Base-by-base conservation (phyloP, 192 early-diverging fungal species). In the Linnemannia hyalina region DNA sequence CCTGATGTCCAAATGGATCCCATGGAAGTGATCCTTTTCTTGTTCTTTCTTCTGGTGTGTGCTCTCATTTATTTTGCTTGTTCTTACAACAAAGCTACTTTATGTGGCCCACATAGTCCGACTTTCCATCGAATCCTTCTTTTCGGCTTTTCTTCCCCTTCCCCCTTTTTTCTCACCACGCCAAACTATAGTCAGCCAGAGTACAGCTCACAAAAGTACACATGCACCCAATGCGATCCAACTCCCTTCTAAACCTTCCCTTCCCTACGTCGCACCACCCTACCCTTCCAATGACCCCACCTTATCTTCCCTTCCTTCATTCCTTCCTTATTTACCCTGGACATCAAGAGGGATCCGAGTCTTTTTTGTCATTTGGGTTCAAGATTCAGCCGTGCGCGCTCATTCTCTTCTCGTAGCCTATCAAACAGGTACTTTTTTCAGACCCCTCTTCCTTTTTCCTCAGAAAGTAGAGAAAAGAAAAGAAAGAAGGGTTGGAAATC, bases 21-120 rank as follows among this genome's bases (percentile, higher is more conserved):
- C 70, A 71, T 71, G 70, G 36, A 42, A 71, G 41, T 44, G 70
- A 71, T 42, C 70, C 16, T 71, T 71, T 70, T 70, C 35, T 38
- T 18, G 11, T 41, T n/a, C 6, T n/a, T 35, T 65, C 47, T 18
- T 22, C 3, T 52, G 5, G 5, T 52, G 16, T 20, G 29, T 15
- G 70, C 70, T 42, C 70, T 71, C 70, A 71, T 42, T 42, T 42
- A 22, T 36, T 16, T 71, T 71, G 23, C n/a, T 71, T 42, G 4
- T n/a, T 6, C 60, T 15, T 29, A 22, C 49, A 18, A n/a, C 15
- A 20, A 6, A 20, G 16, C 16, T 15, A 4, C 29, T 35, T 65
- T 65, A 29, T 65, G 60, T 32, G 26, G 60, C n/a, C 7, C n/a
- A 60, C 57, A 9, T 65, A 65, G 60, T 65, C 60, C 60, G 60